phyloP scores from a whole-genome alignment of 352 stramenopile species.

The Phytophthora cryptogea region DNA sequence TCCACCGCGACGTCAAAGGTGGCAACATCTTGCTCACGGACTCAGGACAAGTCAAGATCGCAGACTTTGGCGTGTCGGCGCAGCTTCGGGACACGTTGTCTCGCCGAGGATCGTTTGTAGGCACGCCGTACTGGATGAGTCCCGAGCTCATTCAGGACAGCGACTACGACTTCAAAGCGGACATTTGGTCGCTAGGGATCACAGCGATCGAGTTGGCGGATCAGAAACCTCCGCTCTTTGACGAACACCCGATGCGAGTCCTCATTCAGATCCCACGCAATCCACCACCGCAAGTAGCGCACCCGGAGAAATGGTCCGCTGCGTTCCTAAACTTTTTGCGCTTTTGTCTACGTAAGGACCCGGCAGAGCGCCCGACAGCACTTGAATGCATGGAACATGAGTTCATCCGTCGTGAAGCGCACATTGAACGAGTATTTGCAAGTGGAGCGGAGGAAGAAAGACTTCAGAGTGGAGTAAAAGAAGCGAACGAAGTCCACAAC shows the following conservation, averaged over 20 bases:
- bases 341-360: conserved; percentile 80
- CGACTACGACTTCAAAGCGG: conserved; percentile 92
- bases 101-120: conserved; percentile 79
- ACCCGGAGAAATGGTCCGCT: conserved; percentile 73
- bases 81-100: conserved; percentile 62
- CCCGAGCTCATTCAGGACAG: conserved; percentile 93
- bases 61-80: conserved; percentile 91
- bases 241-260: conserved; percentile 90
- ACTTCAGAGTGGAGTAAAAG: neutral
- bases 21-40: conserved; percentile 96
- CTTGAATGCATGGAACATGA: conserved; percentile 90
- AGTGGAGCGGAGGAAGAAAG: conserved; percentile 15
- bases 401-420: conserved; percentile 70
- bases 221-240: conserved; percentile 88
- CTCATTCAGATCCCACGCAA: conserved; percentile 83
- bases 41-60: conserved; percentile 94
- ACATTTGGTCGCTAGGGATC: conserved; percentile 92
- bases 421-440: conserved; percentile 46
- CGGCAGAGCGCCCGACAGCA: conserved; percentile 76
- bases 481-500: neutral
- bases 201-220: conserved; percentile 92
- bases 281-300: conserved; percentile 72
- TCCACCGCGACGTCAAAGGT: conserved; percentile 94
- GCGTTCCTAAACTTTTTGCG: conserved; percentile 87
- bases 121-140: conserved; percentile 95